A percentile compares a stretch with the other conserved stretches of the same genome.
phyloP scores from a whole-genome alignment of 2,329 filamentous ascomycete genomes.

The Pezicula rhizophila region DNA sequence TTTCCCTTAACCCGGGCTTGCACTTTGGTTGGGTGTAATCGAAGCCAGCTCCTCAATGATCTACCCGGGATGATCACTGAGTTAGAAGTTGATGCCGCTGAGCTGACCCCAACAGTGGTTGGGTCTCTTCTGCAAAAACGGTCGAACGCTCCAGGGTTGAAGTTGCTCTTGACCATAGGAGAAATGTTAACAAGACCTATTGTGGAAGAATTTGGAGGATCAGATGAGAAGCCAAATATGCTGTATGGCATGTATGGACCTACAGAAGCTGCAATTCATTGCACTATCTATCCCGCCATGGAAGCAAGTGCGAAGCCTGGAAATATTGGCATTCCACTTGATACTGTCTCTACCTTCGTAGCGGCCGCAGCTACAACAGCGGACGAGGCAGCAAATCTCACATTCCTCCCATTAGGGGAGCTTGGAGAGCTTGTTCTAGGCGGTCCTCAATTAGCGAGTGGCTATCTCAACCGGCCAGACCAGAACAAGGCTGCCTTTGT shows the following conservation, averaged over 20 bases:
- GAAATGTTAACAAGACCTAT: constrained; percentile 83
- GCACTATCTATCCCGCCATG: constrained; percentile 66
- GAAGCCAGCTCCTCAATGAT: constrained; percentile 67
- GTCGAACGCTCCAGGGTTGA: constrained; percentile 59
- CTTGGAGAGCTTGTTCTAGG: constrained; percentile 68
- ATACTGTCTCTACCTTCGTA: constrained; percentile 53
- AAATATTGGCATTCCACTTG: constrained; percentile 72
- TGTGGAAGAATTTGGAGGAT: constrained; percentile 68
- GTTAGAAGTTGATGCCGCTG: constrained; percentile 73
- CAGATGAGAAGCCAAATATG: constrained; percentile 44
- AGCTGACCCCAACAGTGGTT: constrained; percentile 83
- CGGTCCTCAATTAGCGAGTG: constrained; percentile 70
- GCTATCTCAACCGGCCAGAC: constrained; percentile 75
- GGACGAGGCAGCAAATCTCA: constrained; percentile 15
- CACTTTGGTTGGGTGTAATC: constrained; percentile 67
- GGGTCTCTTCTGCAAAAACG: constrained; percentile 68
- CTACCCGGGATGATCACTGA: constrained; percentile 59
- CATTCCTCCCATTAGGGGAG: constrained; percentile 24
- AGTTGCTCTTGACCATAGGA: constrained; percentile 76
- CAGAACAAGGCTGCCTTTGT: constrained; percentile 71
- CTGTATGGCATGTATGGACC: constrained; percentile 93
- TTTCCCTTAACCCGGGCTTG: constrained; percentile 71
- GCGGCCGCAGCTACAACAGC: constrained; percentile 13
- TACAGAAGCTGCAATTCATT: constrained; percentile 88
- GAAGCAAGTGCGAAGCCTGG: constrained; percentile 48